phyloP scores from a whole-genome alignment of 192 early-diverging fungal genomes.

The Umbelopsis sp. region DNA sequence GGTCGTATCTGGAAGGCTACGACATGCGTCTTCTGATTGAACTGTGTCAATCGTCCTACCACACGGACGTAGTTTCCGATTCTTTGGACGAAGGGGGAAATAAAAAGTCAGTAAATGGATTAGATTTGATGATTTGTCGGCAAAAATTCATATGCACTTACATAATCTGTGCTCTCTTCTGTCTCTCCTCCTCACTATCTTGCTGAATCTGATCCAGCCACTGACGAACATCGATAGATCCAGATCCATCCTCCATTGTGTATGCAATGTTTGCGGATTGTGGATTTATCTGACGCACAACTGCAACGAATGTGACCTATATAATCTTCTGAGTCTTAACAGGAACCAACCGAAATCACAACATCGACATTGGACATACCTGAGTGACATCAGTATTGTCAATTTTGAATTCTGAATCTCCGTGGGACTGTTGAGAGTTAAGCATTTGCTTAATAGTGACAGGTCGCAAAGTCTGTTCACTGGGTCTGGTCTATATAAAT shows the following conservation, averaged over 20 bases:
- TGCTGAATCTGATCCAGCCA: conserved; percentile 53
- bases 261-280: conserved; percentile 68
- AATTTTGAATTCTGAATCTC: conserved; percentile 64
- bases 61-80: conserved; percentile 72
- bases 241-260: conserved; percentile 80
- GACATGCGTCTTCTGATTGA: conserved; percentile 58
- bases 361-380: conserved; percentile 26
- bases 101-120: not conserved
- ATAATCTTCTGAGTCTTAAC: not conserved
- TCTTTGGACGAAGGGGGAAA: conserved; percentile 36
- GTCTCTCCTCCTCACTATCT: not conserved
- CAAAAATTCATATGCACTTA: not conserved
- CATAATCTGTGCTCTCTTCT: not conserved
- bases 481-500: not conserved
- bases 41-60: conserved; percentile 66
- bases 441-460: conserved; percentile 82
- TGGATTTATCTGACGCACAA: conserved; percentile 49
- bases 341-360: no score
- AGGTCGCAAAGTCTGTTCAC: conserved; percentile 72
- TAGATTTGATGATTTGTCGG: not conserved
- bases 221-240: conserved; percentile 69
- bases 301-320: conserved; percentile 73
- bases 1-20: conserved; percentile 59
- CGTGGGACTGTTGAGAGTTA: conserved; percentile 42
- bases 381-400: conserved; percentile 72